Conservation (phyloP, 2,329 filamentous ascomycete species). For the Pseudogymnoascus sp. region DNA sequence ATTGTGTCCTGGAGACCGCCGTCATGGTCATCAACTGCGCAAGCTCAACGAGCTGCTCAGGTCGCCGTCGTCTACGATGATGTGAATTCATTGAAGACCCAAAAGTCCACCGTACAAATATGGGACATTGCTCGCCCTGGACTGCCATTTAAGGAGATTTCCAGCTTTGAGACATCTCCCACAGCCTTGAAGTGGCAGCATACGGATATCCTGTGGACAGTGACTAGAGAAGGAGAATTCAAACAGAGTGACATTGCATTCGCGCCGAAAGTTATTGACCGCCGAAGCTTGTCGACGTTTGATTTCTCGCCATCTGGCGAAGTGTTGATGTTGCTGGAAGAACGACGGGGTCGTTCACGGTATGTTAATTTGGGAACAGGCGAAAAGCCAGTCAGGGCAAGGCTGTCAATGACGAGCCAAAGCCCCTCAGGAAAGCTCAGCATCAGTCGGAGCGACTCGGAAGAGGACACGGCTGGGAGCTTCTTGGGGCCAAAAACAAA, state of each 20-base stretch:
- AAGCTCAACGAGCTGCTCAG: constrained; percentile 52
- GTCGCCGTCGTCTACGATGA: constrained; percentile 56
- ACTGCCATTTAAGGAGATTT: constrained; percentile 59
- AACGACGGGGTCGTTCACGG: constrained; percentile 40
- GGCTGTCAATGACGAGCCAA: constrained; percentile 19
- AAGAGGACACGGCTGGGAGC: constrained; percentile 54
- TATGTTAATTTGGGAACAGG: constrained; percentile 19
- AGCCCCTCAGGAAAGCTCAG: constrained; percentile 43
- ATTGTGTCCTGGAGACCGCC: constrained; percentile 56
- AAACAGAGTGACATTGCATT: constrained; percentile 58
- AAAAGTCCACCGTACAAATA: constrained; percentile 52
- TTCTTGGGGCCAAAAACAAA: constrained; percentile 43
- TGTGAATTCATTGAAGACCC: constrained; percentile 43
- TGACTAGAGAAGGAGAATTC: constrained; percentile 53
- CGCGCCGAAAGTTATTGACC: constrained; percentile 54
- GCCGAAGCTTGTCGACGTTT: constrained; percentile 52
- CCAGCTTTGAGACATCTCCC: constrained; percentile 50
- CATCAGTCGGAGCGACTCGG: constrained; percentile 54
- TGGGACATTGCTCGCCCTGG: constrained; percentile 62
- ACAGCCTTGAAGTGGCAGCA: constrained; percentile 55
- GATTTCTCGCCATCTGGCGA: constrained; percentile 53
- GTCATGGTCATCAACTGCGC: constrained; percentile 56
- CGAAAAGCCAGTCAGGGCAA: background rate
- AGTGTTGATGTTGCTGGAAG: constrained; percentile 53
- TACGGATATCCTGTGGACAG: constrained; percentile 59